phyloP scores from a whole-genome alignment of 495 filamentous ascomycete genomes.

The Elasticomyces elasticus region DNA sequence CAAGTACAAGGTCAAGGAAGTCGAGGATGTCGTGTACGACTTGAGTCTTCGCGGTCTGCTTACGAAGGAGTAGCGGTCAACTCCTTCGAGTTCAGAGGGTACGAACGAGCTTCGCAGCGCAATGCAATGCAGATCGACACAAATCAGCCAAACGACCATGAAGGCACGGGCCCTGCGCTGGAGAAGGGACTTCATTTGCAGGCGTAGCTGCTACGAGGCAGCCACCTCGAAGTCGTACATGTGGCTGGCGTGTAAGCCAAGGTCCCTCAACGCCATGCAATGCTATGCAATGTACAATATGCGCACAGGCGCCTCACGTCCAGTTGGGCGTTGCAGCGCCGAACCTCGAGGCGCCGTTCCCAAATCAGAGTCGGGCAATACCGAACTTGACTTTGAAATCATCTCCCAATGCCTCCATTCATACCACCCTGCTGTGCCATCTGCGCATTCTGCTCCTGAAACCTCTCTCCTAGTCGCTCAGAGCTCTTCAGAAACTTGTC shows the following conservation, averaged over 20 bases:
- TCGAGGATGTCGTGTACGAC: constrained; percentile 96
- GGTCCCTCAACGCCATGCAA: not conserved
- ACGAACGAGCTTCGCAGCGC: not conserved
- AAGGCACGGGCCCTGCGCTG: too few relatives aligned
- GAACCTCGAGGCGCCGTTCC: too few relatives aligned
- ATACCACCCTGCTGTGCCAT: constrained; percentile 60
- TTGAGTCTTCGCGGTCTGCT: constrained; percentile 37
- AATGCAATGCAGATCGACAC: not conserved
- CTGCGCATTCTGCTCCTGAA: constrained; percentile 85
- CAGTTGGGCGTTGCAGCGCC: too few relatives aligned
- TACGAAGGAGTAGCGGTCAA: constrained; percentile 1
- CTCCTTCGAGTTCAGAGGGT: too few relatives aligned
- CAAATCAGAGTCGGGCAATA: too few relatives aligned
- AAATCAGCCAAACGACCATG: too few relatives aligned
- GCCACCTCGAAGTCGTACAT: not conserved
- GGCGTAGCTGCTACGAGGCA: not conserved
- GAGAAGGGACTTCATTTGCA: not conserved
- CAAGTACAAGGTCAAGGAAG: constrained; percentile 92
- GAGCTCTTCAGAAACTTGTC: constrained; percentile 87
- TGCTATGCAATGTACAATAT: not conserved
- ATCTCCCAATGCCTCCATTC: constrained; percentile 11
- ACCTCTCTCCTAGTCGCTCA: constrained; percentile 76
- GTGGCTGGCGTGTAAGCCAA: not conserved
- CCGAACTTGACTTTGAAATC: not conserved
- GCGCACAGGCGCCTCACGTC: too few relatives aligned